phyloP scores from a whole-genome alignment of 78 protist species.

The Polysphondylium violaceum region DNA sequence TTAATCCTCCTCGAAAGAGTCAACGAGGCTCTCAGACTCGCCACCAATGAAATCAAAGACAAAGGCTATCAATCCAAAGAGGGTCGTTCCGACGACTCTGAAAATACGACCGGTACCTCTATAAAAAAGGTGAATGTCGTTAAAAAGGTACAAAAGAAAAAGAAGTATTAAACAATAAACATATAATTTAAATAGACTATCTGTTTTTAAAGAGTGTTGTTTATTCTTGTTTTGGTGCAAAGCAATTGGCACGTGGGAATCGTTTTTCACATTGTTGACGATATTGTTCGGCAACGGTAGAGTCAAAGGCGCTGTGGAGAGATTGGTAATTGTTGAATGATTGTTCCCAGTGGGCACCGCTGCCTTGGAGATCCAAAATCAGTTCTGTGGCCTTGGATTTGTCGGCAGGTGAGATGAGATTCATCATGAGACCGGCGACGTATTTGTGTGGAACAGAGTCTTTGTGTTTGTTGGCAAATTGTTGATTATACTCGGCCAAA shows the following conservation, averaged over 20 bases:
- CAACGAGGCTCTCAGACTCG: slow-evolving; percentile 63
- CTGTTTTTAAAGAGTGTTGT: no score
- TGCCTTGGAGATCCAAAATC: slow-evolving; percentile 21
- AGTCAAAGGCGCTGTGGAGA: neutral
- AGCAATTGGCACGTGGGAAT: slow-evolving; percentile 54
- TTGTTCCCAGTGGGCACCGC: slow-evolving; percentile 10
- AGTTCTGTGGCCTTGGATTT: neutral
- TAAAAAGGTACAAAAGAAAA: slow-evolving; percentile 28
- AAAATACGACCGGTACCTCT: neutral
- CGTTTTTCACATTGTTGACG: neutral
- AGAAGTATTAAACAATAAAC: slow-evolving; percentile 19
- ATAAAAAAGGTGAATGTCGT: slow-evolving; percentile 37
- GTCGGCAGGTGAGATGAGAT: neutral
- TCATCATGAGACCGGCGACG: slow-evolving; percentile 15
- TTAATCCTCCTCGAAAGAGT: slow-evolving; percentile 89
- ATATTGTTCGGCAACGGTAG: neutral
- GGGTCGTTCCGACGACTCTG: slow-evolving; percentile 27
- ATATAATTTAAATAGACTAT: neutral
- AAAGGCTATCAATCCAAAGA: neutral
- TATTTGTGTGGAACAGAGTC: slow-evolving; percentile 29
- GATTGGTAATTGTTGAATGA: slow-evolving; percentile 6
- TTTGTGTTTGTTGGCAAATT: neutral
- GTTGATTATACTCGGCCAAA: slow-evolving; percentile 10
- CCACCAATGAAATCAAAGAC: slow-evolving; percentile 45
- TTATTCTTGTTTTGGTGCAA: neutral